These are phyloP conservation scores for Primulina eburnea DNA, from an alignment of 257 asterid species.

Conservation along the genomic window DNA sequence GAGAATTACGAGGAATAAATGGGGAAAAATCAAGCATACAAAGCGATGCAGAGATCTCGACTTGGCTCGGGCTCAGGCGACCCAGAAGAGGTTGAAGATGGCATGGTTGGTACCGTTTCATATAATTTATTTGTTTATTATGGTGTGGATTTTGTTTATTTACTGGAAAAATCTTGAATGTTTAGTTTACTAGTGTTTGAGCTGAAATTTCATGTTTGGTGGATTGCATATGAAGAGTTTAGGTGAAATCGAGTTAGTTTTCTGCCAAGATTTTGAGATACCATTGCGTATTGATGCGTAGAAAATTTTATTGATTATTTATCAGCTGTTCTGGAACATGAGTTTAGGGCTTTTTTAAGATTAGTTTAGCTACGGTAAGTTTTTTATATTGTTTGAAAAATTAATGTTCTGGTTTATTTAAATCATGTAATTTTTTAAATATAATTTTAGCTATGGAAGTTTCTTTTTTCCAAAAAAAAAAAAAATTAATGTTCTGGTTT, in stretches of 20 bases:
- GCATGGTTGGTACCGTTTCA: conserved; percentile 88
- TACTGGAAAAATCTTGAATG: too few species aligned
- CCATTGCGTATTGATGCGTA: neutral
- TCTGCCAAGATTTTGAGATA: conserved; percentile 10
- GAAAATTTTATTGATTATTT: neutral
- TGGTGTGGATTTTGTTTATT: neutral
- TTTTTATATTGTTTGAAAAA: neutral
- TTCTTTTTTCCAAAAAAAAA: too few species aligned
- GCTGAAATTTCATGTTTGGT: conserved; percentile 3
- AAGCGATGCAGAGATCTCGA: conserved; percentile 88
- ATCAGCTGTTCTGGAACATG: conserved; percentile 3
- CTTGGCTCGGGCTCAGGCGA: conserved; percentile 67
- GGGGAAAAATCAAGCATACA: conserved; percentile 93
- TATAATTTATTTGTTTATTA: conserved; percentile 22
- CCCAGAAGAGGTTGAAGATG: conserved; percentile 82
- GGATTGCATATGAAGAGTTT: neutral
- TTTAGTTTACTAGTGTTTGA: neutral
- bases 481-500: neutral
- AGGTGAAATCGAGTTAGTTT: conserved; percentile 17
- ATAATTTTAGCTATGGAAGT: neutral
- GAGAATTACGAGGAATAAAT: conserved; percentile 24
- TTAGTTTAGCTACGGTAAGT: conserved; percentile 2
- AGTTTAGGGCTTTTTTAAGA: neutral
- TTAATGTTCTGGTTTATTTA: neutral
- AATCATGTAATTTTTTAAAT: neutral